Evolutionary conservation across 2,329 filamentous ascomycete genomes (phyloP), one percentile per base, ranked within the genome.

Genomic region (Colletotrichum salicis): DNA sequence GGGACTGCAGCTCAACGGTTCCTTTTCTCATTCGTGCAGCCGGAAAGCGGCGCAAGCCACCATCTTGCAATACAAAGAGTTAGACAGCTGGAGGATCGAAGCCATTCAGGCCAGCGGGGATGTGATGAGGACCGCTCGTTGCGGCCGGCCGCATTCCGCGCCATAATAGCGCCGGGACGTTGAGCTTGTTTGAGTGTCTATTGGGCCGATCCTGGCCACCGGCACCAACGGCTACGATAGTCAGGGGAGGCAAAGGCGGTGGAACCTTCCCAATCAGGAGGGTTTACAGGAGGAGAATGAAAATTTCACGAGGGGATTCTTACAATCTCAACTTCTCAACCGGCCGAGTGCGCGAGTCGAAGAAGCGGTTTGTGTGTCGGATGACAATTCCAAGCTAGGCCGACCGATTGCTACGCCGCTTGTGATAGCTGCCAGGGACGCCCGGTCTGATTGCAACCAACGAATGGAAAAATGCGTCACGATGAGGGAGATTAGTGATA

Each of bases 191-290:
- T 31, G 64, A 68, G 68, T 33, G n/a, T 63, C 58, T 11, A 68
- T 63, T 71, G 68, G 67, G 68, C 41, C 57, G 68, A 68, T 71
- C 68, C n/a, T 33, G n/a, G 31, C 37, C 57, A 58, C 64, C 68
- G 58, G 64, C 41, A 63, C 24, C 64, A 63, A 58, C 64, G 58
- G 68, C 64, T 35, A 52, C 5, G 41, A 59, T 68, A 57, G 64
- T 68, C 63, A 63, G 64, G 57, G 52, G 52, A 63, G 48, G 52
- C 35, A 35, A n/a, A n/a, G 31, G 24, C 58, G 68, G 64, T 45
- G 64, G 10, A 54, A 54, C 15, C 12, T 58, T 58, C 68, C 64
- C 41, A 54, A 71, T 62, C 29, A 58, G 41, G 52, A 58, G 24
- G 24, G 29, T 31, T 27, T 27, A n/a, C 37, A 55, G 65, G n/a